phyloP scores from a whole-genome alignment of 495 filamentous ascomycete genomes.

The Aspergillus sparsus region DNA sequence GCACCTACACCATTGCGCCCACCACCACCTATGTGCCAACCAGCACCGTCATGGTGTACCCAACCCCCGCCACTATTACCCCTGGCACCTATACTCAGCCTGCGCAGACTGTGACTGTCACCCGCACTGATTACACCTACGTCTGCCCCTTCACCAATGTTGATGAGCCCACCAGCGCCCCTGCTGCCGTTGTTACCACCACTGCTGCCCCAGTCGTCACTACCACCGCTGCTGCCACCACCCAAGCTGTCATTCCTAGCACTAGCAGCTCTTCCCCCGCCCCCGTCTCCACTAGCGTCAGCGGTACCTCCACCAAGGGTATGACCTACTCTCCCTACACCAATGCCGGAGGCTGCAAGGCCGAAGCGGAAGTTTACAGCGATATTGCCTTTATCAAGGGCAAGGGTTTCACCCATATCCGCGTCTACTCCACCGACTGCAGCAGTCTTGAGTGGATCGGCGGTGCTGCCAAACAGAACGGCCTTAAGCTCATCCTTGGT shows the following conservation, averaged over 20 bases:
- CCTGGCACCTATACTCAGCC: constrained; percentile 75
- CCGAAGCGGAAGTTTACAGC: constrained; percentile 52
- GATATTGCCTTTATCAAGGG: constrained; percentile 70
- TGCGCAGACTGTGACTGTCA: constrained; percentile 66
- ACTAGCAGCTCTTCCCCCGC: constrained; percentile 21
- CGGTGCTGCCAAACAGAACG: constrained; percentile 57
- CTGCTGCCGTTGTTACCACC: constrained; percentile 26
- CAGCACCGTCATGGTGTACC: constrained; percentile 62
- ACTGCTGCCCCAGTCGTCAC: constrained; percentile 30
- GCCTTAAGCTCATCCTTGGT: constrained; percentile 79
- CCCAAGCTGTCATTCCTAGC: constrained; percentile 22
- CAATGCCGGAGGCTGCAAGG: constrained; percentile 65
- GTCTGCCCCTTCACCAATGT: constrained; percentile 68
- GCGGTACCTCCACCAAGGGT: constrained; percentile 55
- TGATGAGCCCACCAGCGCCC: constrained; percentile 26
- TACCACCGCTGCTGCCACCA: constrained; percentile 23
- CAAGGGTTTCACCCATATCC: constrained; percentile 78
- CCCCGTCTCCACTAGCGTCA: constrained; percentile 20
- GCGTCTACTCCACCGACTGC: constrained; percentile 94
- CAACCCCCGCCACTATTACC: constrained; percentile 62
- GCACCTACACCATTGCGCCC: constrained; percentile 80
- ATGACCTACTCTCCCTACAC: constrained; percentile 92
- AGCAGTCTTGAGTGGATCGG: constrained; percentile 73
- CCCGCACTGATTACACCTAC: constrained; percentile 65
- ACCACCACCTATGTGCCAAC: constrained; percentile 59